Conservation (phyloP, 2,329 filamentous ascomycete genomes). For the Lojkania enalia region DNA sequence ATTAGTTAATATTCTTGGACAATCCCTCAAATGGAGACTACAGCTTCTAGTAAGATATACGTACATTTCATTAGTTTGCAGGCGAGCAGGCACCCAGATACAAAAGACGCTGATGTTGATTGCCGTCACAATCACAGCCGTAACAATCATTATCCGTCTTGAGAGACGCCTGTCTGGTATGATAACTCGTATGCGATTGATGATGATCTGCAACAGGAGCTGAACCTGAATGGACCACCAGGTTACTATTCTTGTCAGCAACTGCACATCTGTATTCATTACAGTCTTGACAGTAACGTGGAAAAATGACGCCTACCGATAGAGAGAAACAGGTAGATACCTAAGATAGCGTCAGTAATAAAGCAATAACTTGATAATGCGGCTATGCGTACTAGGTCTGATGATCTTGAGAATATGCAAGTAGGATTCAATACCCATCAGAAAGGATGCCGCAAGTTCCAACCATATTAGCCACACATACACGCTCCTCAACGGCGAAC, state of each 20-base stretch:
- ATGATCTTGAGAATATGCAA: conserved; percentile 40
- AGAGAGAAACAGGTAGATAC: conserved; percentile 11
- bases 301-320: too few species aligned
- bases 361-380: neutral
- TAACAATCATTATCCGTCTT: conserved; percentile 41
- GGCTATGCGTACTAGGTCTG: conserved; percentile 37
- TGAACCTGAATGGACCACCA: conserved; percentile 46
- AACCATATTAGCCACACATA: conserved; percentile 56
- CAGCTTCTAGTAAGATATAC: too few species aligned
- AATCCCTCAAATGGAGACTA: neutral
- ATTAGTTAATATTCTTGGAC: conserved; percentile 6
- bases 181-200: conserved; percentile 46
- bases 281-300: too few species aligned
- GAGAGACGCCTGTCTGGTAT: conserved; percentile 36
- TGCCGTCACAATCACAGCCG: conserved; percentile 41
- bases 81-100: conserved; percentile 47
- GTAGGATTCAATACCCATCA: conserved; percentile 49
- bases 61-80: conserved; percentile 34
- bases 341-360: too few species aligned
- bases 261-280: too few species aligned
- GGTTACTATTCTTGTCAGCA: conserved; percentile 28
- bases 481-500: conserved; percentile 39
- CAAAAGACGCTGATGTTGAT: conserved; percentile 45
- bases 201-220: conserved; percentile 46
- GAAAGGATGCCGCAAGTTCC: conserved; percentile 49